Percentiles rank a stretch among this genome's conserved stretches.
Conservation (phyloP, 2,329 filamentous ascomycete genomes). For the Coniochaeta sp. region DNA sequence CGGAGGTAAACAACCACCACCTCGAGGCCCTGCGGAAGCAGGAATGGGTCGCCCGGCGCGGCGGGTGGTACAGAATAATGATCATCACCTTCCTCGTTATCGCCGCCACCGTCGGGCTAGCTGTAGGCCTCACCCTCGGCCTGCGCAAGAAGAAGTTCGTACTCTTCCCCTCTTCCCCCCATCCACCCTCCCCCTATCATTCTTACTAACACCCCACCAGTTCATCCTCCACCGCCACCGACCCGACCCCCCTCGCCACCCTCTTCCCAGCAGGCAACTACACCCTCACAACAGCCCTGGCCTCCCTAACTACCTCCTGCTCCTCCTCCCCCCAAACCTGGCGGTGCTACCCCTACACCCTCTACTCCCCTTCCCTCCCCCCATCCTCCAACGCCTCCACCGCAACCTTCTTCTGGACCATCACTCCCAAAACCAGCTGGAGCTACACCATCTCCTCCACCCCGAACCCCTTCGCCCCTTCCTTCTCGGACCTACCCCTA, state of each 20-base stretch:
- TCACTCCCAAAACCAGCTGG: constrained; percentile 31
- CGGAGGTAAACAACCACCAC: not conserved
- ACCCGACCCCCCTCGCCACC: constrained; percentile 5
- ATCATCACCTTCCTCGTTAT: constrained; percentile 21
- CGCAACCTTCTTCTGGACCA: constrained; percentile 56
- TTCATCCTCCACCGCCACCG: not conserved
- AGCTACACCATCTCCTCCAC: constrained; percentile 48
- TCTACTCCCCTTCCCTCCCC: constrained; percentile 34
- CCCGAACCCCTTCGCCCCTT: constrained; percentile 47
- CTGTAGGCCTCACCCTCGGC: constrained; percentile 32
- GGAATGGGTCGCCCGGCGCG: constrained; percentile 14
- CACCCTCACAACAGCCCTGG: constrained; percentile 51
- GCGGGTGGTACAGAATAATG: constrained; percentile 26
- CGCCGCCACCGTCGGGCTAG: constrained; percentile 27
- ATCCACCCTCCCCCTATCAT: not conserved
- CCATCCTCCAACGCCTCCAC: constrained; percentile 23
- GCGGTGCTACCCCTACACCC: constrained; percentile 52
- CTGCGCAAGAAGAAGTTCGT: constrained; percentile 27
- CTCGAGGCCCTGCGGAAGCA: not conserved
- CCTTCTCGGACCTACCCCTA: constrained; percentile 46
- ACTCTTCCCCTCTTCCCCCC: constrained; percentile 37
- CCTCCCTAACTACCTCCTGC: constrained; percentile 45
- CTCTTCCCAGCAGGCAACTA: constrained; percentile 58
- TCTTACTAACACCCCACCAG: constrained; percentile 2
- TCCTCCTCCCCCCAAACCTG: constrained; percentile 52